Conservation (phyloP, 2,329 filamentous ascomycete genomes). For the Ophiocordyceps australis region DNA sequence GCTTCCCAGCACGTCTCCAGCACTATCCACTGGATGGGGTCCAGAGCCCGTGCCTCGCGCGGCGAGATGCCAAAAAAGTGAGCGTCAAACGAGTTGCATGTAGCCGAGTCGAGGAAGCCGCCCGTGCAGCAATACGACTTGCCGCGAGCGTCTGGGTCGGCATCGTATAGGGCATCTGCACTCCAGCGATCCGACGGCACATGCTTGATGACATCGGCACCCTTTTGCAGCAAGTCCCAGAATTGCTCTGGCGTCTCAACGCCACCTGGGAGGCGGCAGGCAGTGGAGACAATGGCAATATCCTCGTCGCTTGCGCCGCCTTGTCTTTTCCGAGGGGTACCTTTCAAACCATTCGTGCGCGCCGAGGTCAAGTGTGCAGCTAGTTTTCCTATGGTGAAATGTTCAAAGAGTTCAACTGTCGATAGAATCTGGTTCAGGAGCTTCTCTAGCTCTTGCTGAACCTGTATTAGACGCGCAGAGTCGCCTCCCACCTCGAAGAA, state of each 20-base stretch:
- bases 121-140: conserved; percentile 4
- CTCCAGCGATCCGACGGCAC: conserved; percentile 25
- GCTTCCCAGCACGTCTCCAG: conserved; percentile 30
- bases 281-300: conserved; percentile 20
- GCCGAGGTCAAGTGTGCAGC: conserved; percentile 2
- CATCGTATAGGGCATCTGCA: conserved; percentile 13
- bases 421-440: conserved; percentile 2
- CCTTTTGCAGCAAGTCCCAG: conserved; percentile 17
- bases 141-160: no score
- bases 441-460: conserved; percentile 4
- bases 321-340: no score
- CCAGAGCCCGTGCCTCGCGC: conserved; percentile 25
- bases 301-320: conserved; percentile 4
- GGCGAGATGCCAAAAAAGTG: conserved; percentile 27
- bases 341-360: no score
- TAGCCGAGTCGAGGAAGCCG: conserved; percentile 3
- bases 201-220: conserved; percentile 15
- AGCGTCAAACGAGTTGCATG: conserved; percentile 21
- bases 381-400: conserved; percentile 4
- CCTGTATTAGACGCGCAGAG: conserved; percentile 4
- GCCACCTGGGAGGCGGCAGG: conserved; percentile 19
- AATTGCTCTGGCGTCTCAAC: conserved; percentile 17
- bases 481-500: conserved; percentile 7
- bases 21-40: conserved; percentile 26
- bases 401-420: conserved; percentile 4